Percentiles rank a stretch among this genome's conserved stretches.
Conservation (phyloP, 352 stramenopile species). For the Peronospora destructor region DNA sequence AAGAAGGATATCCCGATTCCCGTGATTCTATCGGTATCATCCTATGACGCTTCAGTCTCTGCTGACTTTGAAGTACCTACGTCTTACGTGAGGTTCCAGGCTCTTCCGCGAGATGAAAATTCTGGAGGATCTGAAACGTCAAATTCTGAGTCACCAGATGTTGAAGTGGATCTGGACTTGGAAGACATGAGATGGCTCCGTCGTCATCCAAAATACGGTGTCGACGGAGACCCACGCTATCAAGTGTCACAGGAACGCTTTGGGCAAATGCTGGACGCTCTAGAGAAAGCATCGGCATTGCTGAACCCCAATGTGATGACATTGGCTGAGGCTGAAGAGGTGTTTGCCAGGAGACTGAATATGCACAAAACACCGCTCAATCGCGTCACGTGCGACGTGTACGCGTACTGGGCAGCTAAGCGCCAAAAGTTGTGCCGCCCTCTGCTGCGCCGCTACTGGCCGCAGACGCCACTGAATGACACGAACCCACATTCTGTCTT, state of each 20-base stretch:
- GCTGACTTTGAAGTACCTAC: constrained; percentile 67
- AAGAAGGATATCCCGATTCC: constrained; percentile 87
- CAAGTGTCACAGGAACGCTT: constrained; percentile 61
- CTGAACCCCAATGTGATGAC: constrained; percentile 77
- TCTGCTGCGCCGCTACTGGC: constrained; percentile 93
- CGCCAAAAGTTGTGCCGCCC: constrained; percentile 88
- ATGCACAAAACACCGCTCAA: constrained; percentile 72
- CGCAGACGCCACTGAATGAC: constrained; percentile 92
- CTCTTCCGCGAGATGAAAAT: constrained; percentile 35
- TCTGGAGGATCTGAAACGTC: constrained; percentile 16
- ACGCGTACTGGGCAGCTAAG: constrained; percentile 95
- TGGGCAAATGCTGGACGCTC: constrained; percentile 77
- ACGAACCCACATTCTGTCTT: constrained; percentile 99
- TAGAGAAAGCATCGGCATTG: constrained; percentile 78
- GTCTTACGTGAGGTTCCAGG: constrained; percentile 81
- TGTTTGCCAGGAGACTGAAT: constrained; percentile 55
- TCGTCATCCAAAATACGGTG: constrained; percentile 75
- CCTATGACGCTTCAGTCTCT: constrained; percentile 61
- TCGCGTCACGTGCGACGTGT: constrained; percentile 74
- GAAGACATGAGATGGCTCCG: constrained; percentile 86
- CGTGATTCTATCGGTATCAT: constrained; percentile 57
- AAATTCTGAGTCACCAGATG: constrained; percentile 34
- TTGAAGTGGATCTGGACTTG: constrained; percentile 74
- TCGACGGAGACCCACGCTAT: constrained; percentile 72
- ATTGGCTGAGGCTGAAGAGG: constrained; percentile 60